Evolutionary conservation across 1,284 basidiomycete genomes (phyloP).

Genomic region (Volvariella surrecta): DNA sequence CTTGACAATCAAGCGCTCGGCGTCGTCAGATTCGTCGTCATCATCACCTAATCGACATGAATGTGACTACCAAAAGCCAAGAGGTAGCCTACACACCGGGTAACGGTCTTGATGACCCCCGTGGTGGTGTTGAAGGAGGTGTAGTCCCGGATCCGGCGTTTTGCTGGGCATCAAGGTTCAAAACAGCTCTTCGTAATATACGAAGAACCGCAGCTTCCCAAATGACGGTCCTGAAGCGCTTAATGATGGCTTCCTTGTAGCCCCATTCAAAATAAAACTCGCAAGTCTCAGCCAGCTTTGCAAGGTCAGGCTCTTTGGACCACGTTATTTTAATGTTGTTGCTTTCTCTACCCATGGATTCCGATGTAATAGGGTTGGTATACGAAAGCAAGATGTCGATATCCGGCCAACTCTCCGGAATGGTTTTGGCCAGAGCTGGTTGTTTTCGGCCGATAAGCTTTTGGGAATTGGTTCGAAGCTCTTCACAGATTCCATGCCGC

Average conservation of each 20-base stretch:
- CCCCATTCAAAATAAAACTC: conserved; percentile 91
- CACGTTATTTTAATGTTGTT: conserved; percentile 33
- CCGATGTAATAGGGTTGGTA: conserved; percentile 65
- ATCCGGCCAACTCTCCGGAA: conserved; percentile 59
- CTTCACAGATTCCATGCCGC: conserved; percentile 55
- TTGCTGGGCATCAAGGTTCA: conserved; percentile 31
- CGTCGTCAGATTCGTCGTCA: conserved; percentile 22
- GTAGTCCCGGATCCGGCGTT: not conserved
- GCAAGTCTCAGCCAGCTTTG: conserved; percentile 66
- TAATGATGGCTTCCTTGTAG: conserved; percentile 66
- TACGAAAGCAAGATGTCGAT: conserved; percentile 68
- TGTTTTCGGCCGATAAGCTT: conserved; percentile 55
- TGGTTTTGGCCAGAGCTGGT: conserved; percentile 46
- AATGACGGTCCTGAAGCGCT: conserved; percentile 69
- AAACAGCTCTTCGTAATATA: conserved; percentile 48
- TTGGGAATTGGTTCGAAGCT: conserved; percentile 64
- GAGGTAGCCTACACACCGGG: not conserved
- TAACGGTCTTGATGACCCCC: conserved; percentile 15
- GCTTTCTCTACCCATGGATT: conserved; percentile 37
- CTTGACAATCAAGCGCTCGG: conserved; percentile 27
- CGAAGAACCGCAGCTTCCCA: conserved; percentile 65
- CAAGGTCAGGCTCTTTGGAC: conserved; percentile 62
- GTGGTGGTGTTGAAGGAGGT: conserved; percentile 31
- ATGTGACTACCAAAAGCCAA: too few species aligned
- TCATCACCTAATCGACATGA: conserved; percentile 9